phyloP scores from a whole-genome alignment of 148 eudicot species.

The Spergularia bocconei region DNA sequence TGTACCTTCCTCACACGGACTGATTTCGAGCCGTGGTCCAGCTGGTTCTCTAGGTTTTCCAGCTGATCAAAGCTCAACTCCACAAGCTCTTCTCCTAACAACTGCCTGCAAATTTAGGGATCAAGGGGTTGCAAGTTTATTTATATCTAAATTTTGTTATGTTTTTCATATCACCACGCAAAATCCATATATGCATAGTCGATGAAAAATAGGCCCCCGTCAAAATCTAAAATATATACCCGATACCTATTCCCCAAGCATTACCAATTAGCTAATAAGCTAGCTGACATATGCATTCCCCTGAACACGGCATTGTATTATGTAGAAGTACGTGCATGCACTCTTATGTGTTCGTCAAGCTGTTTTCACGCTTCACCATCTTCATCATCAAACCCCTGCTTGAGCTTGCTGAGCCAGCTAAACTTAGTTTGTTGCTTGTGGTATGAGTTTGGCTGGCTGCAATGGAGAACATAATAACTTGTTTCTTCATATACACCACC shows the following conservation, averaged over 20 bases:
- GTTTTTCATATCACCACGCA: not conserved
- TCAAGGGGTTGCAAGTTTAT: not conserved
- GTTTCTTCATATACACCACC: conserved; percentile 19
- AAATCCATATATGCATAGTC: not conserved
- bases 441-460: conserved; percentile 25
- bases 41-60: conserved; percentile 27
- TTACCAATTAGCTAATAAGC: conserved; percentile 23
- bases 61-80: conserved; percentile 26
- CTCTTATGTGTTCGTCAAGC: conserved; percentile 11
- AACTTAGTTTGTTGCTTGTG: conserved; percentile 15
- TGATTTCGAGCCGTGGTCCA: conserved; percentile 26
- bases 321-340: not conserved
- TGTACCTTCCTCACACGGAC: conserved; percentile 32
- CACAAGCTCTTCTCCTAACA: conserved; percentile 31
- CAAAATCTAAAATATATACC: not conserved
- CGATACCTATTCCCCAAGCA: conserved; percentile 9
- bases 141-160: not conserved
- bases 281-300: conserved; percentile 8
- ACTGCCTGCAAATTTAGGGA: conserved; percentile 21
- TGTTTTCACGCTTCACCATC: conserved; percentile 14
- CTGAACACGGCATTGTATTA: conserved; percentile 5
- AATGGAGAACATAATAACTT: conserved; percentile 18
- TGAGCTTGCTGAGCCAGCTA: conserved; percentile 18
- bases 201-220: not conserved
- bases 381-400: conserved; percentile 8